Base-by-base conservation (phyloP, 306 rosid species). In the Glycine tomentella region DNA sequence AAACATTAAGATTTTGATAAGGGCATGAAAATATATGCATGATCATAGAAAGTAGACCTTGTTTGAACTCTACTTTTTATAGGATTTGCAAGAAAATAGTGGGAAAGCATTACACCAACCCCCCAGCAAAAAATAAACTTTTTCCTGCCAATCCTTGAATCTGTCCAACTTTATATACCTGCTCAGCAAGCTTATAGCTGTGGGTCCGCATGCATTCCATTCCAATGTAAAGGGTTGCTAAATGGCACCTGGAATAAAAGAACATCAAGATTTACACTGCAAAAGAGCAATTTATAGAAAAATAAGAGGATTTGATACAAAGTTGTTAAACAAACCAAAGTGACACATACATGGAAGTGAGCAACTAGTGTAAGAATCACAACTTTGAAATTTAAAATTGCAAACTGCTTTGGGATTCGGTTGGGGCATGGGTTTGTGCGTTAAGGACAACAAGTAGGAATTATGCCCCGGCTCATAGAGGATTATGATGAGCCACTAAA, bases 151-250 rank as follows among this genome's bases (percentile, higher is more conserved):
- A 25, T 25, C 31, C 31, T 25, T 25, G 31, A 25, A 25, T 25
- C 31, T 25, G 31, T 25, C 31, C 68, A 78, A 75, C 75, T 62
- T 58, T 67, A 38, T 42, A 75, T 76, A 95, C 99, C 99, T 95
- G 97, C 84, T 93, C 98, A 8, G 98, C 99, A 83, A 95, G 97
- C 92, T 95, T 95, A 80, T 86, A 93, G 80, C 97, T 95, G 90
- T 92, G 97, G 44, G 99, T 95, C 68, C 99, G 91, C 99, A 95
- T 90, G 89, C 97, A 95, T 86, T 93, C 99, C 99, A 95, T 95
- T 79, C 99, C 99, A 85, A 95, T 95, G 88, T 95, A 91, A 84
- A 95, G 87, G 72, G 98, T 88, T 86, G 99, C 96, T 80, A 95
- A 88, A 87, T 95, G 99, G 82, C 99, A 95, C 96, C 99, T 95